A percentile compares a stretch with the other conserved stretches of the same genome.
Evolutionary conservation across 2,329 filamentous ascomycete genomes (phyloP).

Genomic region (Pestalotiopsis fici): DNA sequence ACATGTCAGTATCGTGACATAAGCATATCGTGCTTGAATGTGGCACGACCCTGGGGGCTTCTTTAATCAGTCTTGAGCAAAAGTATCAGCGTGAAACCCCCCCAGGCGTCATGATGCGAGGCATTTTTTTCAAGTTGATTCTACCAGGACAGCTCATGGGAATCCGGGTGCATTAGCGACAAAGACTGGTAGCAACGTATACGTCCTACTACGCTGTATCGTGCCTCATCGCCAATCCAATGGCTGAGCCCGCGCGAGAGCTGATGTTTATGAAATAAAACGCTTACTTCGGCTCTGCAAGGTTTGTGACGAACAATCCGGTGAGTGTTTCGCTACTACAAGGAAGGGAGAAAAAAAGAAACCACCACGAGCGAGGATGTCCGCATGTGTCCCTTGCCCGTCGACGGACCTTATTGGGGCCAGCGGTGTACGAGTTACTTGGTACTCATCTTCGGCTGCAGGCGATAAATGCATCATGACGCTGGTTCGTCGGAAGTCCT

Average conservation of each 20-base stretch:
- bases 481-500: neutral
- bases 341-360: neutral
- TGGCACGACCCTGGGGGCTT: neutral
- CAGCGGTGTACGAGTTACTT: no score
- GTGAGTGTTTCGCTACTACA: neutral
- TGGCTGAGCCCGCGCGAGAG: neutral
- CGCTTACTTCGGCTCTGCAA: neutral
- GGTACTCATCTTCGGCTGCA: neutral
- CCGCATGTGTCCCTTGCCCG: neutral
- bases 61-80: neutral
- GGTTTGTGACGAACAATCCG: neutral
- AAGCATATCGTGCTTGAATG: neutral
- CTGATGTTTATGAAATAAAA: neutral
- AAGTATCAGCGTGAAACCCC: neutral
- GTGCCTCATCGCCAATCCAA: neutral
- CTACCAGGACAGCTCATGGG: neutral
- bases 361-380: neutral
- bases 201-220: neutral
- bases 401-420: neutral
- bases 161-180: neutral
- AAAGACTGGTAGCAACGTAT: neutral
- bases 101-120: neutral
- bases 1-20: neutral
- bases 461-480: neutral
- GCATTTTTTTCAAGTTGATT: neutral